phyloP scores from a whole-genome alignment of 1,284 basidiomycete species.

The Trametes hirsuta region DNA sequence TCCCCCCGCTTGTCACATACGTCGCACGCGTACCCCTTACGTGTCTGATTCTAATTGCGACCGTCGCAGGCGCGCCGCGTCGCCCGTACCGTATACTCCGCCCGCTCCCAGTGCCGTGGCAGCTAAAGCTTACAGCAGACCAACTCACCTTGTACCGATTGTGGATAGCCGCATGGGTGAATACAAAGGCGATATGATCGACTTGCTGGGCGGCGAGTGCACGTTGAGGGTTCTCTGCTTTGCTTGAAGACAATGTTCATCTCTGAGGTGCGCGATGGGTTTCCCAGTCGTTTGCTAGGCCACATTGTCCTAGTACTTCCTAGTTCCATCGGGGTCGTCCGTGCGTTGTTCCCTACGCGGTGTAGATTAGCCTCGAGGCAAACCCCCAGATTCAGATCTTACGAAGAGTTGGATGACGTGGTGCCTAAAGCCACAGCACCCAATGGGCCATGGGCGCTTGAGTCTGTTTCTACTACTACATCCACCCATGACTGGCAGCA shows the following conservation, averaged over 20 bases:
- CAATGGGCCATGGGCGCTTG: no score
- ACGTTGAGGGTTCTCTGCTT: neutral
- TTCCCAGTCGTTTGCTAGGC: neutral
- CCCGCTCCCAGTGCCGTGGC: slow-evolving; percentile 11
- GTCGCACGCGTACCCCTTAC: slow-evolving; percentile 9
- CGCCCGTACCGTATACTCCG: slow-evolving; percentile 24
- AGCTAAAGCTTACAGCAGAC: slow-evolving; percentile 11
- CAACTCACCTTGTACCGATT: slow-evolving; percentile 21
- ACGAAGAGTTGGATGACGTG: no score
- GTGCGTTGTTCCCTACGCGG: no score
- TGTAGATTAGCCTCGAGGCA: no score
- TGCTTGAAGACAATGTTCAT: slow-evolving; percentile 2
- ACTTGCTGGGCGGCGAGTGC: neutral
- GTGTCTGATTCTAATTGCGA: slow-evolving; percentile 29
- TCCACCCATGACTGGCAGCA: no score
- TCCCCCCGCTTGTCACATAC: slow-evolving; percentile 8
- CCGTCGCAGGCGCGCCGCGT: slow-evolving; percentile 5
- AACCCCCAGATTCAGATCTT: no score
- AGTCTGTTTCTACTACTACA: no score
- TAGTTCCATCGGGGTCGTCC: no score
- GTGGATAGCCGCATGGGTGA: slow-evolving; percentile 12
- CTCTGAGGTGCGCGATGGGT: slow-evolving; percentile 10
- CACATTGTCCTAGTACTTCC: neutral
- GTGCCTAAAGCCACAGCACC: no score
- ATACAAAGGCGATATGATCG: slow-evolving; percentile 22